Evolutionary conservation across 192 early-diverging fungal genomes (phyloP).

Genomic region (Podila clonocystis): DNA sequence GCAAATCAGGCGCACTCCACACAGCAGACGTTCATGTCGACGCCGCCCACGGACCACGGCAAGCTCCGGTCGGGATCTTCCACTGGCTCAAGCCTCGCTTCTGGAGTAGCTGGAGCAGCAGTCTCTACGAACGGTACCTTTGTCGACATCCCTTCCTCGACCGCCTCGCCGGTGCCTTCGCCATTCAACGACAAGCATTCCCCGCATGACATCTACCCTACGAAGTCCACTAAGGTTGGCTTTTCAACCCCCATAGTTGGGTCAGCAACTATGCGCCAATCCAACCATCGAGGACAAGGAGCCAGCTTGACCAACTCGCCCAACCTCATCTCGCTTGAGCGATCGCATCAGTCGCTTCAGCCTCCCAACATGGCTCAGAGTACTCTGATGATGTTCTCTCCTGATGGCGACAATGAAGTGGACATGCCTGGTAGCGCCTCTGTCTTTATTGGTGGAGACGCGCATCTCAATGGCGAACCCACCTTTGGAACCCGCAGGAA

Average conservation of each 20-base stretch:
- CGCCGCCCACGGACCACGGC: slow-evolving; percentile 11
- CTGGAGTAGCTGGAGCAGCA: not conserved
- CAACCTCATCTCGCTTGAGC: too few relatives aligned
- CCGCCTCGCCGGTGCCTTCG: slow-evolving; percentile 12
- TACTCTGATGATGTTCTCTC: slow-evolving; percentile 59
- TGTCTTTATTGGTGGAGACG: slow-evolving; percentile 18
- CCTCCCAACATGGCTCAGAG: slow-evolving; percentile 35
- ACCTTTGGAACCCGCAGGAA: not conserved
- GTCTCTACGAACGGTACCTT: not conserved
- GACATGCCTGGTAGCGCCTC: slow-evolving; percentile 53
- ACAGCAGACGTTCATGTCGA: slow-evolving; percentile 35
- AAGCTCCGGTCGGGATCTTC: slow-evolving; percentile 13
- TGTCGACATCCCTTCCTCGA: slow-evolving; percentile 18
- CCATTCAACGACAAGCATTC: slow-evolving; percentile 26
- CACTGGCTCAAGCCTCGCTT: slow-evolving; percentile 20
- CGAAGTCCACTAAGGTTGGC: not conserved
- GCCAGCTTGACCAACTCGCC: not conserved
- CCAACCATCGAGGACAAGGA: not conserved
- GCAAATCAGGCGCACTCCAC: slow-evolving; percentile 18
- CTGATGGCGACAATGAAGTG: slow-evolving; percentile 69
- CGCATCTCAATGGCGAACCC: not conserved
- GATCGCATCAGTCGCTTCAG: too few relatives aligned
- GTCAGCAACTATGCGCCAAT: not conserved
- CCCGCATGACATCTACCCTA: not conserved
- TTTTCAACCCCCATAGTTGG: not conserved